phyloP scores from a whole-genome alignment of 768 basidiomycete genomes.

The Glaciozyma antarctica region DNA sequence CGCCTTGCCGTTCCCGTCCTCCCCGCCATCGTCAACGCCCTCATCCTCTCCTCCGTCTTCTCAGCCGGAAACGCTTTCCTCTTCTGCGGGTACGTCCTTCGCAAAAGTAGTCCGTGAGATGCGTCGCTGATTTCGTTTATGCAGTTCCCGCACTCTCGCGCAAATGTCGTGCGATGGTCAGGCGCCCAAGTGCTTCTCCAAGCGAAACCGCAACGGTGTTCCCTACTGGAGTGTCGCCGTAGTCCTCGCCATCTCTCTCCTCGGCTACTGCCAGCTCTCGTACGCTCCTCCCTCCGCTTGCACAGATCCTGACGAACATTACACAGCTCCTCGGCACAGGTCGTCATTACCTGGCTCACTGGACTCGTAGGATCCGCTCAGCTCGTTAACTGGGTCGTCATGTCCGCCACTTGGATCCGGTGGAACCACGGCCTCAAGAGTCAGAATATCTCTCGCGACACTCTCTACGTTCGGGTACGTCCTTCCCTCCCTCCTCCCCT shows the following conservation, averaged over 20 bases:
- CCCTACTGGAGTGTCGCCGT: not conserved
- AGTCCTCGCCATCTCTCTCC: not conserved
- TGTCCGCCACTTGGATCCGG: conserved; percentile 1
- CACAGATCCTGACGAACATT: too few relatives aligned
- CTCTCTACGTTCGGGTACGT: not conserved
- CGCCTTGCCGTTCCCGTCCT: not conserved
- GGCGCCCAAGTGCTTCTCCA: not conserved
- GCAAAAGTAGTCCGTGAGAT: not conserved
- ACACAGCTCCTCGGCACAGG: not conserved
- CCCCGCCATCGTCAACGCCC: not conserved
- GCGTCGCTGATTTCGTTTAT: not conserved
- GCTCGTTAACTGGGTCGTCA: conserved; percentile 6
- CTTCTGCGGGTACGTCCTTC: not conserved
- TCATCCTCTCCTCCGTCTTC: conserved; percentile 4
- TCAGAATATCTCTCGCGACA: not conserved
- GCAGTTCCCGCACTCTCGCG: not conserved
- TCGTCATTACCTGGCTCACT: conserved; percentile 6
- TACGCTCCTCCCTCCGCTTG: not conserved
- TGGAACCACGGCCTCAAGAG: not conserved
- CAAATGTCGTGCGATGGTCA: conserved; percentile 1
- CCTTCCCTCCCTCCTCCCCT: too few relatives aligned
- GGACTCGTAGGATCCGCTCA: not conserved
- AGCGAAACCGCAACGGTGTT: not conserved
- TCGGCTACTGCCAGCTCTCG: conserved; percentile 5
- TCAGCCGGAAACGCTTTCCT: not conserved